Conservation (phyloP, 1,284 basidiomycete species). For the Naganishia sp. region DNA sequence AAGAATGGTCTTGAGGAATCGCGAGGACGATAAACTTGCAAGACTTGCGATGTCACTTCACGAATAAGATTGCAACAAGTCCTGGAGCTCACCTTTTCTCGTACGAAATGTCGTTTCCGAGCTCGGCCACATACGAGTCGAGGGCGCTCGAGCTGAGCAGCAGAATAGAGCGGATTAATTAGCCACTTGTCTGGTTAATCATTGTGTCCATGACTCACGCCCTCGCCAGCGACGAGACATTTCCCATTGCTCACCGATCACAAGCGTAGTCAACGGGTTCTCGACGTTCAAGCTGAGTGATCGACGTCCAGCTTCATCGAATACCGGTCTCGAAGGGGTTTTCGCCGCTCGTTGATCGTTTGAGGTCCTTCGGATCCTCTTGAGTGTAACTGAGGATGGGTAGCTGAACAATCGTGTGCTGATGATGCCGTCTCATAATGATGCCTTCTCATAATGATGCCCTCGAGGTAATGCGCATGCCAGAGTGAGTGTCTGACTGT, state of each 20-base stretch:
- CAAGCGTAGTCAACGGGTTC: not conserved
- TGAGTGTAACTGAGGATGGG: too few species aligned
- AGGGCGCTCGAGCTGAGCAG: conserved; percentile 63
- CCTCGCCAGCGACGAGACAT: conserved; percentile 54
- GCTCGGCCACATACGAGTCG: conserved; percentile 84
- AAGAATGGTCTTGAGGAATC: conserved; percentile 90
- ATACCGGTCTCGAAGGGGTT: too few species aligned
- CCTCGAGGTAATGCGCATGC: too few species aligned
- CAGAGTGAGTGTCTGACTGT: not conserved
- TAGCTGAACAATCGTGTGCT: too few species aligned
- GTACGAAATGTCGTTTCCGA: conserved; percentile 80
- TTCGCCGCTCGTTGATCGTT: too few species aligned
- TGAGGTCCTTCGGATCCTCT: too few species aligned
- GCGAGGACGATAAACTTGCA: conserved; percentile 70
- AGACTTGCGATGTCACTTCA: too few species aligned
- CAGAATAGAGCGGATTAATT: not conserved
- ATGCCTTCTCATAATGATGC: too few species aligned
- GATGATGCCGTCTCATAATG: too few species aligned
- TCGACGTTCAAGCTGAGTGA: not conserved
- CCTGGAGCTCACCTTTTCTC: conserved; percentile 71
- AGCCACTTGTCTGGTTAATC: not conserved
- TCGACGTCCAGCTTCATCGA: too few species aligned
- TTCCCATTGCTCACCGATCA: conserved; percentile 40
- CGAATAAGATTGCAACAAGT: too few species aligned
- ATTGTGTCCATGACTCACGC: conserved; percentile 43